phyloP scores from a whole-genome alignment of 495 filamentous ascomycete species.

The Aspergillus nanangensis region DNA sequence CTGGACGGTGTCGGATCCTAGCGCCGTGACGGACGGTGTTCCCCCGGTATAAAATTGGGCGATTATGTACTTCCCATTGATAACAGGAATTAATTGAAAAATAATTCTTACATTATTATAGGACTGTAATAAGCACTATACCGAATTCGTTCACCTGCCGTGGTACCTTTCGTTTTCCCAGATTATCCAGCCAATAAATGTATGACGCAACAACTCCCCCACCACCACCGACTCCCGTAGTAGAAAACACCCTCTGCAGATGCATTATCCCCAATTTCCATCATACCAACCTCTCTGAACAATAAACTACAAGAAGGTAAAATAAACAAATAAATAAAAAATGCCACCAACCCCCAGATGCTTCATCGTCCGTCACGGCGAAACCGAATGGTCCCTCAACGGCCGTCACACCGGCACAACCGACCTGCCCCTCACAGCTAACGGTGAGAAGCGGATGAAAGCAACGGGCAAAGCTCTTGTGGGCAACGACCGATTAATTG shows the following conservation, averaged over 20 bases:
- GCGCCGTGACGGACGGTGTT: constrained; percentile 16
- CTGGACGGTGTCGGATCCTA: constrained; percentile 14
- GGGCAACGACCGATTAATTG: constrained; percentile 79
- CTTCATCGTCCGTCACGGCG: constrained; percentile 91
- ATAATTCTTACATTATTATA: too few relatives aligned
- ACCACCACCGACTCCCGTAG: not conserved
- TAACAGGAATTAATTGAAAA: too few relatives aligned
- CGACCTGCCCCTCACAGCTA: constrained; percentile 80
- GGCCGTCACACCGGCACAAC: constrained; percentile 85
- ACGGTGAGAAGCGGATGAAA: constrained; percentile 78
- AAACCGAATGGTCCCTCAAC: constrained; percentile 96
- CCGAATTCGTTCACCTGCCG: not conserved
- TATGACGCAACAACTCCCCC: constrained; percentile 6
- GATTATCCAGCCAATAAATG: too few relatives aligned
- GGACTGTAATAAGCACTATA: too few relatives aligned
- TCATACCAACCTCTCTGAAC: not conserved
- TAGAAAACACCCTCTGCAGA: too few relatives aligned
- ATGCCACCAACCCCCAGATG: constrained; percentile 66
- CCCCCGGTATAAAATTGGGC: constrained; percentile 4
- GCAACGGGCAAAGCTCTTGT: constrained; percentile 81
- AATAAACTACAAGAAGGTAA: not conserved
- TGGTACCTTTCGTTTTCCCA: too few relatives aligned
- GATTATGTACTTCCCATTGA: too few relatives aligned
- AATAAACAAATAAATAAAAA: too few relatives aligned
- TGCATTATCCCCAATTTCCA: not conserved